Conservation (phyloP, 2,329 filamentous ascomycete genomes). For the Aspergillus sp. region DNA sequence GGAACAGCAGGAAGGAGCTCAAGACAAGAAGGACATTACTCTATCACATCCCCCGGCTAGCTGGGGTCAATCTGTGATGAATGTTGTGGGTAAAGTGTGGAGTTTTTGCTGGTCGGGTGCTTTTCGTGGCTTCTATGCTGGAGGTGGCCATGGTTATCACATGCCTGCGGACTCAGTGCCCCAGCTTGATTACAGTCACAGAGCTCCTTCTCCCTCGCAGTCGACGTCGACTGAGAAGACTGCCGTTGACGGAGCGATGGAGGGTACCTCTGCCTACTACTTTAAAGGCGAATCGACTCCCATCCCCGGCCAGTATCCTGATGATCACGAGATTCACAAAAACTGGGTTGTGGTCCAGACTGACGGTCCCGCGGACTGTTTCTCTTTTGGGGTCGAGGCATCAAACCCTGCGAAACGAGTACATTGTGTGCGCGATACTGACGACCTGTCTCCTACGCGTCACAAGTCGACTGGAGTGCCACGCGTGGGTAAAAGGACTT, state of each 20-base stretch:
- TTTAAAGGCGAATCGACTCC: slow-evolving; percentile 31
- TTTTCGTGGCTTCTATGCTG: slow-evolving; percentile 81
- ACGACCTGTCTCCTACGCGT: slow-evolving; percentile 16
- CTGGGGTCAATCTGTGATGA: slow-evolving; percentile 38
- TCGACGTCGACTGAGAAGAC: slow-evolving; percentile 11
- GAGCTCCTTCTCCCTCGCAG: slow-evolving; percentile 13
- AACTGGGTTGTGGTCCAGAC: slow-evolving; percentile 64
- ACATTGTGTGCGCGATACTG: slow-evolving; percentile 11
- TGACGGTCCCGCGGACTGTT: slow-evolving; percentile 1
- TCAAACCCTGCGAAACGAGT: slow-evolving; percentile 15
- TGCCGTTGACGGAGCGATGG: slow-evolving; percentile 14
- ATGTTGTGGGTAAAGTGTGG: slow-evolving; percentile 61
- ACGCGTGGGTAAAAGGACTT: slow-evolving; percentile 17
- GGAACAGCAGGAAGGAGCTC: background rate
- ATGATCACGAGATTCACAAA: slow-evolving; percentile 48
- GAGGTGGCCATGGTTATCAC: slow-evolving; percentile 67
- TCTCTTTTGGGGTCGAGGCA: slow-evolving; percentile 8
- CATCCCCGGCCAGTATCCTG: slow-evolving; percentile 50
- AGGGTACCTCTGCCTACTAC: slow-evolving; percentile 12
- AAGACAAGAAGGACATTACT: background rate
- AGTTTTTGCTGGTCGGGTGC: slow-evolving; percentile 67
- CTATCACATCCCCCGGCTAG: slow-evolving; percentile 8
- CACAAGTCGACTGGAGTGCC: slow-evolving; percentile 21
- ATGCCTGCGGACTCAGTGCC: slow-evolving; percentile 34
- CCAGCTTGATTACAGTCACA: slow-evolving; percentile 15